Evolutionary conservation across 106 monocot species (phyloP).

Genomic region (Platanthera zijinensis): DNA sequence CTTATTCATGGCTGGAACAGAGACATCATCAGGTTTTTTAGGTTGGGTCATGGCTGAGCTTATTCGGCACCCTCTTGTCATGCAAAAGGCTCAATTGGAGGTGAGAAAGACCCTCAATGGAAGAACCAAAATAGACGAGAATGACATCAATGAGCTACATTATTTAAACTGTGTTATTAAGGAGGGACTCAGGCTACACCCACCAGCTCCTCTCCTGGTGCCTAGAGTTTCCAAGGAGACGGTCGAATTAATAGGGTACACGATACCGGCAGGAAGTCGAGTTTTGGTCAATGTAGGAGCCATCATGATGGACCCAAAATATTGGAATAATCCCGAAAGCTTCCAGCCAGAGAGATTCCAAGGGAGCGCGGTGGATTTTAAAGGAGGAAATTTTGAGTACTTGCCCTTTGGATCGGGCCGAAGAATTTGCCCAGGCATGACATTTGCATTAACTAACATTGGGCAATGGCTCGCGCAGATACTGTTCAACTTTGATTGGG

Average conservation of each 20-base stretch:
- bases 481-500: not conserved
- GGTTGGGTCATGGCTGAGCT: slow-evolving; percentile 11
- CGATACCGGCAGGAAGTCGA: not conserved
- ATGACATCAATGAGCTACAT: not conserved
- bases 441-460: not conserved
- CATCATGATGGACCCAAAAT: not conserved
- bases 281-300: not conserved
- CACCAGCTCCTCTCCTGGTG: not conserved
- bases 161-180: not conserved
- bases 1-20: slow-evolving; percentile 4
- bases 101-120: not conserved
- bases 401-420: not conserved
- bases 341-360: not conserved
- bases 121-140: not conserved
- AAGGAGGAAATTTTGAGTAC: not conserved
- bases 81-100: slow-evolving; percentile 1
- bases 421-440: not conserved
- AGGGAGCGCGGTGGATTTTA: not conserved
- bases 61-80: not conserved
- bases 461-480: not conserved
- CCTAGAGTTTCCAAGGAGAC: not conserved
- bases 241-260: not conserved
- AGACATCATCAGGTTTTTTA: not conserved
- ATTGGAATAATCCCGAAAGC: not conserved
- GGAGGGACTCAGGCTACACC: not conserved